A percentile compares a stretch with the other conserved stretches of the same genome.
Conservation (phyloP, 306 rosid species). For the Citrullus mucosospermus region DNA sequence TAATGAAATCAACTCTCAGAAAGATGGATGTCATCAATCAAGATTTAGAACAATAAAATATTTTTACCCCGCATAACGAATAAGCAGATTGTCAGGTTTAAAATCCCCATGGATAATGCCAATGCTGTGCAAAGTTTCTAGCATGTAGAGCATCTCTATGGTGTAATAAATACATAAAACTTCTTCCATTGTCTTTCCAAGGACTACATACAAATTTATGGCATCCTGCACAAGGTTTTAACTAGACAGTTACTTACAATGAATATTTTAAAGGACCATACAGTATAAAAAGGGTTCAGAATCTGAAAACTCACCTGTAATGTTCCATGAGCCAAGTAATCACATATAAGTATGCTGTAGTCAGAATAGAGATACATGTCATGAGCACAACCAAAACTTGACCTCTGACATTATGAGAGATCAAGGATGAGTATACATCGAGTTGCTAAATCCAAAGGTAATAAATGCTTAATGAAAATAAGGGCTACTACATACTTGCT, state of each 20-base stretch:
- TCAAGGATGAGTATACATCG: conserved; percentile 14
- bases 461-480: not conserved
- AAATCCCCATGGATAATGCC: conserved; percentile 94
- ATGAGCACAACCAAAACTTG: conserved; percentile 73
- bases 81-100: conserved; percentile 90
- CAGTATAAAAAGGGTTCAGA: not conserved
- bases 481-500: conserved; percentile 34
- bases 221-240: conserved; percentile 53
- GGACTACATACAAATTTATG: conserved; percentile 52
- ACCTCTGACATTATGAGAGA: conserved; percentile 47
- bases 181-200: conserved; percentile 81
- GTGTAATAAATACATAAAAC: conserved; percentile 75
- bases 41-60: conserved; percentile 12
- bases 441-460: not conserved
- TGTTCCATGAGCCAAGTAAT: conserved; percentile 77
- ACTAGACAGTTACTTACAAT: conserved; percentile 1
- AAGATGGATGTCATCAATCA: conserved; percentile 5
- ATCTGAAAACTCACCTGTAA: conserved; percentile 49
- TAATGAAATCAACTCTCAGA: not conserved
- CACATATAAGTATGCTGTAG: conserved; percentile 65
- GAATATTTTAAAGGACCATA: conserved; percentile 7
- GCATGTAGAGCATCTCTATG: conserved; percentile 76
- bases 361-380: conserved; percentile 63
- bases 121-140: conserved; percentile 58
- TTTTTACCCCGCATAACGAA: conserved; percentile 73